A percentile compares a stretch with the other conserved stretches of the same genome.
Evolutionary conservation across 441 rosid genomes (phyloP).

Genomic region (Manihot esculenta): DNA sequence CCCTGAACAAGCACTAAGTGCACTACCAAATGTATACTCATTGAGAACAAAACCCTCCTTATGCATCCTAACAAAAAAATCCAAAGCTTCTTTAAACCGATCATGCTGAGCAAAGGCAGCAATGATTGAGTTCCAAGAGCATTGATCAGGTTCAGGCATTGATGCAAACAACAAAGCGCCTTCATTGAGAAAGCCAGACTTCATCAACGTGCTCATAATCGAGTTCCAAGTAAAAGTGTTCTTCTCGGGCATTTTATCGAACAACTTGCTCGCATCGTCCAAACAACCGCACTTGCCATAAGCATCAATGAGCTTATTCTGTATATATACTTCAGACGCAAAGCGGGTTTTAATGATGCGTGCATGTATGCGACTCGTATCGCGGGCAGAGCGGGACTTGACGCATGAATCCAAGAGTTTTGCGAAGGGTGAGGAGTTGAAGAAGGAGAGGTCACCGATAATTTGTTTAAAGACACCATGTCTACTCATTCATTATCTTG

Average conservation of each 20-base stretch:
- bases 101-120: slow-evolving; percentile 71
- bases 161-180: slow-evolving; percentile 42
- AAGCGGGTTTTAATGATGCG: slow-evolving; percentile 49
- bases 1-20: slow-evolving; percentile 65
- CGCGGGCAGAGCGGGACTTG: slow-evolving; percentile 36
- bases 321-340: slow-evolving; percentile 49
- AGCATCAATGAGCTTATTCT: slow-evolving; percentile 57
- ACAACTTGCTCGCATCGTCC: slow-evolving; percentile 48
- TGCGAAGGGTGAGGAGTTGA: slow-evolving; percentile 58
- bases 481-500: slow-evolving; percentile 50
- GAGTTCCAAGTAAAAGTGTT: slow-evolving; percentile 68
- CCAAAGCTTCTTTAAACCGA: slow-evolving; percentile 51
- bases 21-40: slow-evolving; percentile 65
- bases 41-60: slow-evolving; percentile 43
- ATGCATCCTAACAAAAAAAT: slow-evolving; percentile 59
- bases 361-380: slow-evolving; percentile 51
- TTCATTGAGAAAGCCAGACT: slow-evolving; percentile 50
- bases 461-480: slow-evolving; percentile 37
- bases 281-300: slow-evolving; percentile 56
- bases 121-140: slow-evolving; percentile 76
- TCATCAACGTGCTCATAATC: slow-evolving; percentile 43
- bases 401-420: slow-evolving; percentile 57
- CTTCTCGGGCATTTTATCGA: slow-evolving; percentile 55
- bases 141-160: slow-evolving; percentile 62
- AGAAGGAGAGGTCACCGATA: slow-evolving; percentile 31